A percentile compares a stretch with the other conserved stretches of the same genome.
Conservation (phyloP, 2,329 filamentous ascomycete genomes). For the Xylariaceae sp. region DNA sequence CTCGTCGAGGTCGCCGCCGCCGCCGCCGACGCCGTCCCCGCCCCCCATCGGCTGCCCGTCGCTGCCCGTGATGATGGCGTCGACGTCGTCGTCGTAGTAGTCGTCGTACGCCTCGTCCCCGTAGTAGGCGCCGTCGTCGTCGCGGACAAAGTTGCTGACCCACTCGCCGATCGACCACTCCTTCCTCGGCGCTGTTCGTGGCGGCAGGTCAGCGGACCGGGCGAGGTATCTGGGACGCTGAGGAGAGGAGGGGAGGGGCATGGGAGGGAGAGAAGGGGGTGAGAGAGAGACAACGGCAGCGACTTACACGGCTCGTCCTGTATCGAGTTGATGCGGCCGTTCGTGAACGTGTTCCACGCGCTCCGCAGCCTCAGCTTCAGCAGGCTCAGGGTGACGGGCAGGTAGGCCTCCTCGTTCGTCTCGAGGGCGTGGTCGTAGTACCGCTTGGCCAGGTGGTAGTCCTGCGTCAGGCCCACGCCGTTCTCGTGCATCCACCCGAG, state of each 20-base stretch:
- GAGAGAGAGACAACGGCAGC: too few species aligned
- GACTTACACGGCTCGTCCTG: slow-evolving; percentile 75
- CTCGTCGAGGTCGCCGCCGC: slow-evolving; percentile 47
- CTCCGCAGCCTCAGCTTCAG: slow-evolving; percentile 78
- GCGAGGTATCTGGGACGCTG: background rate
- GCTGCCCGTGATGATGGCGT: slow-evolving; percentile 48
- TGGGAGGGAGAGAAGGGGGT: background rate
- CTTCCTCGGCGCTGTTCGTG: slow-evolving; percentile 52
- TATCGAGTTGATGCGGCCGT: slow-evolving; percentile 88
- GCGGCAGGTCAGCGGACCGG: too few species aligned
- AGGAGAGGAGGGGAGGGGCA: background rate
- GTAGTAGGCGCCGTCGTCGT: slow-evolving; percentile 56
- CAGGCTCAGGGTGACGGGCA: slow-evolving; percentile 83
- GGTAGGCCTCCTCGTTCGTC: slow-evolving; percentile 86
- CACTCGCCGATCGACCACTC: slow-evolving; percentile 77
- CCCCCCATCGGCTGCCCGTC: slow-evolving; percentile 46
- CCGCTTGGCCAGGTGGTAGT: slow-evolving; percentile 93
- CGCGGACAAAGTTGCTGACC: slow-evolving; percentile 75
- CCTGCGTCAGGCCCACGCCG: slow-evolving; percentile 82
- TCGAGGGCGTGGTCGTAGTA: slow-evolving; percentile 91
- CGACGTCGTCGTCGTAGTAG: slow-evolving; percentile 48
- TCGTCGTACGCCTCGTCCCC: too few species aligned
- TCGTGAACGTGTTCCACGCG: slow-evolving; percentile 89
- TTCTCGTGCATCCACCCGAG: slow-evolving; percentile 99
- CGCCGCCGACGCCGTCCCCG: too few species aligned